phyloP scores from a whole-genome alignment of 2,329 filamentous ascomycete species.

The Orbilia quercus region DNA sequence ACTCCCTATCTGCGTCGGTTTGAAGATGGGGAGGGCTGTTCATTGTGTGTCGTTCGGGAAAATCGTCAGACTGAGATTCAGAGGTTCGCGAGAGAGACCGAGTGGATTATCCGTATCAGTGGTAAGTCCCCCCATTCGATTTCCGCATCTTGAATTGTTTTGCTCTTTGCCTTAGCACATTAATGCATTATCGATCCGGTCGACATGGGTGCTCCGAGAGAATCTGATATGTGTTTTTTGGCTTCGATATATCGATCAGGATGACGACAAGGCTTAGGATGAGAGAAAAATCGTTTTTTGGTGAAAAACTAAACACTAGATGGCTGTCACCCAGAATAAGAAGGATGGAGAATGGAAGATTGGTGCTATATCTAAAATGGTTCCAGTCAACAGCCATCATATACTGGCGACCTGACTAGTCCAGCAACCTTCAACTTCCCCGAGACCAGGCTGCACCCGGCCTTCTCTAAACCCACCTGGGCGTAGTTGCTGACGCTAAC shows the following conservation, averaged over 20 bases:
- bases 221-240: no score
- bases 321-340: background rate
- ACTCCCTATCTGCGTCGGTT: slow-evolving; percentile 37
- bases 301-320: background rate
- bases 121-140: background rate
- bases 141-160: slow-evolving; percentile 1
- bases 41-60: slow-evolving; percentile 1
- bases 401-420: slow-evolving; percentile 3
- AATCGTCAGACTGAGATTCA: background rate
- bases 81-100: background rate
- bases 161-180: slow-evolving; percentile 4
- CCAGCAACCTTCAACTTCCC: no score
- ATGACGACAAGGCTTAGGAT: background rate
- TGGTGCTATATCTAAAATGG: background rate
- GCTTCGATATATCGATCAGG: no score
- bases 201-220: no score
- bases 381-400: background rate
- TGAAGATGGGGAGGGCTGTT: slow-evolving; percentile 26
- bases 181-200: no score
- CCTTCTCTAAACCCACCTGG: background rate
- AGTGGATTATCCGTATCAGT: background rate
- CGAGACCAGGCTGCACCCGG: background rate
- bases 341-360: slow-evolving; percentile 9
- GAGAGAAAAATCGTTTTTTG: background rate
- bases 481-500: background rate